Base-by-base conservation (phyloP, 2,329 filamentous ascomycete species). In the Cladophialophora exuberans region DNA sequence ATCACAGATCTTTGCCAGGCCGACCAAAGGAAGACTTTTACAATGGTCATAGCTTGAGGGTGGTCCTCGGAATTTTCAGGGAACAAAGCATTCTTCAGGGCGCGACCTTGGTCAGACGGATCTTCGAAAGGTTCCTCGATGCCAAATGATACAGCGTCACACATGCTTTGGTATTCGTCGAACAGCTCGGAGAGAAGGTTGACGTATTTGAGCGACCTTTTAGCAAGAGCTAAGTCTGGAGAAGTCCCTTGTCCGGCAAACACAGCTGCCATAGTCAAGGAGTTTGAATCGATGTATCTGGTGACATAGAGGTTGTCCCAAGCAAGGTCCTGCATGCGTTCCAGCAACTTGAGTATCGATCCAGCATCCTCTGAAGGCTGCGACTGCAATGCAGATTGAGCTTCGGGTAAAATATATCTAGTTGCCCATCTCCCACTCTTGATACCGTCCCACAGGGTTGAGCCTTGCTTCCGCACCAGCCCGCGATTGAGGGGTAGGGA, bases 1-100 rank as follows among this genome's bases (percentile, higher is more conserved):
- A 46, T 46, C 17, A 46, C 26, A n/a, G 43, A 46, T 6, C 43
- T 26, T 10, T 46, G 43, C 43, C 43, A 46, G 6, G 43, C 43
- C 28, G 43, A 46, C 43, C 43, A 46, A 18, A 46, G 28, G 13
- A 46, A 46, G n/a, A 46, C 43, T 17, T 46, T 46, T 15, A 46
- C 30, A 20, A 46, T 46, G n/a, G 28, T 18, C 43, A 46, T 46
- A 6, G 26, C 43, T 28, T 35, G 43, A 31, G 22, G 26, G 15
- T 46, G 43, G 15, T 35, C 43, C 10, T 46, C 43, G 17, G 9
- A 28, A 10, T 33, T 28, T 5, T 35, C 26, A n/a, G 43, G 10
- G 23, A 46, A 46, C 6, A 46, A 30, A 9, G 43, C 43, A 6
- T 46, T n/a, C 26, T 46, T 46, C 17, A 46, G 23, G 4, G 43